Evolutionary conservation across 306 rosid genomes (phyloP).

Genomic region (Albizia julibrissin): DNA sequence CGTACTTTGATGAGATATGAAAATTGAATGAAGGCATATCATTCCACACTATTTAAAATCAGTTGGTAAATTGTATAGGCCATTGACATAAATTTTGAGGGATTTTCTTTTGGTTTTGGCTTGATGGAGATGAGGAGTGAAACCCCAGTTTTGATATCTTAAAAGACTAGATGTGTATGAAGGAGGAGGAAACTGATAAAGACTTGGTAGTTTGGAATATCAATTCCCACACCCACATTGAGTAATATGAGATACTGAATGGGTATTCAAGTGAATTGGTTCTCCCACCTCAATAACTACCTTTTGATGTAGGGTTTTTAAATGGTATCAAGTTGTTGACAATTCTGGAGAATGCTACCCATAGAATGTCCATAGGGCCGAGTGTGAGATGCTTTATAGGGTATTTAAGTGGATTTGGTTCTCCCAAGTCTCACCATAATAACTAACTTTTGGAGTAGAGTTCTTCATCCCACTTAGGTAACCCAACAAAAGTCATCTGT

Average conservation of each 20-base stretch:
- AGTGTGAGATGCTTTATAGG: not conserved
- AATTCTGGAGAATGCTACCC: not conserved
- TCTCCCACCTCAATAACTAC: not conserved
- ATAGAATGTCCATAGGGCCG: not conserved
- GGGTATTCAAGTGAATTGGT: no score
- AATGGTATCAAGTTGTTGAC: not conserved
- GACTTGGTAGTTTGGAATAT: no score
- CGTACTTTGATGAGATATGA: not conserved
- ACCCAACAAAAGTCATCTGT: not conserved
- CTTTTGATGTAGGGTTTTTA: not conserved
- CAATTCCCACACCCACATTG: not conserved
- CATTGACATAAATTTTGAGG: not conserved
- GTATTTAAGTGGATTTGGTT: not conserved
- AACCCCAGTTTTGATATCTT: no score
- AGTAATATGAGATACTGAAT: no score
- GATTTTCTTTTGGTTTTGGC: not conserved
- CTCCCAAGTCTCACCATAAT: not conserved
- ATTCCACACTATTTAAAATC: not conserved
- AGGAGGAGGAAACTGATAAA: no score
- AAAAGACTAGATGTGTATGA: no score
- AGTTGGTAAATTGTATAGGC: not conserved
- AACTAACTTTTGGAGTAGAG: no score
- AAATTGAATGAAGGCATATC: not conserved
- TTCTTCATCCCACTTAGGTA: not conserved
- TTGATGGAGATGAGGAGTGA: not conserved